Evolutionary conservation across 257 asterid genomes (phyloP).

Genomic region (Penstemon davidsonii): DNA sequence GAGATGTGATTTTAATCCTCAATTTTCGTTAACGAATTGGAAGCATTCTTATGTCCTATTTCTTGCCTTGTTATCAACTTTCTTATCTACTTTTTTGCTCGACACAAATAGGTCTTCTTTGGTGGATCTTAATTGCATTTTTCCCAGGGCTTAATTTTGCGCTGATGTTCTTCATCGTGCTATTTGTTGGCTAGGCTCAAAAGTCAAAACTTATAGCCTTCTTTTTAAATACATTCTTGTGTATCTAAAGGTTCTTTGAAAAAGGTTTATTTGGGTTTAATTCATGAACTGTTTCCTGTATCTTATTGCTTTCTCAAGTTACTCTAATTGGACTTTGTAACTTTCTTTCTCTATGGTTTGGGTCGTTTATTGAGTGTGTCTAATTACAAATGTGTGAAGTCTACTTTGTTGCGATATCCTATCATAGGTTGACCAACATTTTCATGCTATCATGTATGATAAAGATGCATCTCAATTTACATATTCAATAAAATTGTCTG

Average conservation of each 20-base stretch:
- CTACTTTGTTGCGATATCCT: not conserved
- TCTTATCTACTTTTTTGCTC: not conserved
- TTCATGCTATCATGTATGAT: not conserved
- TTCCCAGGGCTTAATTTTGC: too few species aligned
- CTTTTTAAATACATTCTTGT: too few species aligned
- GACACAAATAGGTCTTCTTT: too few species aligned
- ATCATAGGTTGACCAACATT: not conserved
- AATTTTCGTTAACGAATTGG: not conserved
- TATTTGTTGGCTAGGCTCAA: too few species aligned
- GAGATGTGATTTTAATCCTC: slow-evolving; percentile 11
- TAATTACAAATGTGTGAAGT: not conserved
- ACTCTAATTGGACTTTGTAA: not conserved
- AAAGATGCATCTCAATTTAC: not conserved
- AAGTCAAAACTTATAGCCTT: too few species aligned
- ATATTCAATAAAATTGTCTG: not conserved
- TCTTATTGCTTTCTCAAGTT: not conserved
- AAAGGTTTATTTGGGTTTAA: too few species aligned
- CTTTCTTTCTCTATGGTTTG: not conserved
- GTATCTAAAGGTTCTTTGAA: too few species aligned
- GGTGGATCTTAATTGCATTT: too few species aligned
- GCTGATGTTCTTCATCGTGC: too few species aligned
- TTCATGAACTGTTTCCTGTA: too few species aligned
- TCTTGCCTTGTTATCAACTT: not conserved
- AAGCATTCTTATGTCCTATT: not conserved
- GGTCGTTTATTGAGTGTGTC: not conserved